Evolutionary conservation across 2,329 filamentous ascomycete genomes (phyloP).

Genomic region (Apiospora phragmitis): DNA sequence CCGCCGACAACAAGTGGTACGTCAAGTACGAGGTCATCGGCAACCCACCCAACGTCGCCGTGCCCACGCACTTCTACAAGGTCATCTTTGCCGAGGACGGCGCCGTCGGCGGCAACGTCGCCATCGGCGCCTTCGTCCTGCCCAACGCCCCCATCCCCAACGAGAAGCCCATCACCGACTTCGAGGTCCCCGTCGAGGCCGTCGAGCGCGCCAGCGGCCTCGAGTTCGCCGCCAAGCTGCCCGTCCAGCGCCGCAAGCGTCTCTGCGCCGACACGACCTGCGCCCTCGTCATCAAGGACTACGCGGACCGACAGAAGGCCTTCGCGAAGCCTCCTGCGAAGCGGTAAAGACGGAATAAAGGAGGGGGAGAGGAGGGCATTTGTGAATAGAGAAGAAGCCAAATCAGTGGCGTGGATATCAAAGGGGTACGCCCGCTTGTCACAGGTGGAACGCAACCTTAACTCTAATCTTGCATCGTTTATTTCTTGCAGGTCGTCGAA

Average conservation of each 20-base stretch:
- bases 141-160: slow-evolving; percentile 90
- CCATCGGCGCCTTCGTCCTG: slow-evolving; percentile 90
- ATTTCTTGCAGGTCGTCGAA: not conserved
- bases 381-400: slow-evolving; percentile 9
- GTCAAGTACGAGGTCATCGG: slow-evolving; percentile 96
- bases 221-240: slow-evolving; percentile 84
- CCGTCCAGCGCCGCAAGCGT: slow-evolving; percentile 69
- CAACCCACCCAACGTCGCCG: slow-evolving; percentile 87
- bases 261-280: slow-evolving; percentile 88
- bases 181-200: slow-evolving; percentile 91
- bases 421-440: not conserved
- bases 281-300: slow-evolving; percentile 81
- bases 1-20: slow-evolving; percentile 88
- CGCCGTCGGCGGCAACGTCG: slow-evolving; percentile 63
- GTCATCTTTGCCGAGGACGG: slow-evolving; percentile 95
- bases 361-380: not conserved
- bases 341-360: not conserved
- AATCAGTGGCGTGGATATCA: not conserved
- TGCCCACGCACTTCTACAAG: slow-evolving; percentile 99
- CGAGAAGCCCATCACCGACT: slow-evolving; percentile 82
- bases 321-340: slow-evolving; percentile 43
- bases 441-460: not conserved
- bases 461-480: not conserved
- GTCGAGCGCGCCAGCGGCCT: slow-evolving; percentile 90
- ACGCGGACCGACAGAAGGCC: slow-evolving; percentile 60